phyloP scores from a whole-genome alignment of 2,329 filamentous ascomycete genomes.

The Sarocladium kiliense region DNA sequence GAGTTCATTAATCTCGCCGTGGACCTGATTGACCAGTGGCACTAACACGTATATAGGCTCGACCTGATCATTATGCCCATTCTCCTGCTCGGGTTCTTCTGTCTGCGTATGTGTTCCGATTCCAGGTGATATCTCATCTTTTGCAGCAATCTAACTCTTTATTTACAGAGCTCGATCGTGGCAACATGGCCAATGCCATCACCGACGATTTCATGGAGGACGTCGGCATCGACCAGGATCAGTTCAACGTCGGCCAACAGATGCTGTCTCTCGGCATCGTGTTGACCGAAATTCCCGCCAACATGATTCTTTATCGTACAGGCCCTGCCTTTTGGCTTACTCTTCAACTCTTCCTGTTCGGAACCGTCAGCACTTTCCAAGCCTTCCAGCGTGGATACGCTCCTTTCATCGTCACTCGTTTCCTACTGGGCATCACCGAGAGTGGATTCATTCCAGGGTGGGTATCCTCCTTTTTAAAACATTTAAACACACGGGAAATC shows the following conservation, averaged over 20 bases:
- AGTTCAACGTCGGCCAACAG: constrained; percentile 42
- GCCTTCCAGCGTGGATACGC: constrained; percentile 43
- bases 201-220: constrained; percentile 41
- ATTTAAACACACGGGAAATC: neutral
- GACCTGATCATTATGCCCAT: constrained; percentile 38
- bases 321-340: constrained; percentile 46
- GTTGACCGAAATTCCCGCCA: constrained; percentile 33
- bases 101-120: constrained; percentile 27
- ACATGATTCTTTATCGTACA: constrained; percentile 17
- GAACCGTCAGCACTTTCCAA: constrained; percentile 49
- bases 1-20: constrained; percentile 13
- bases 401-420: constrained; percentile 42
- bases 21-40: too few relatives aligned
- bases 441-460: constrained; percentile 50
- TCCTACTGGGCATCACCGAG: constrained; percentile 48
- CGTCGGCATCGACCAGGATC: constrained; percentile 39
- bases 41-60: constrained; percentile 19
- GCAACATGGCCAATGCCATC: constrained; percentile 35
- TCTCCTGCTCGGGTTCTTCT: constrained; percentile 36
- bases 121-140: constrained; percentile 21
- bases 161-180: constrained; percentile 21
- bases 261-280: constrained; percentile 44
- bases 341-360: constrained; percentile 47
- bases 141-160: neutral
- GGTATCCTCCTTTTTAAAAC: neutral